Conservation (phyloP, 2,329 filamentous ascomycete species). For the Pezicula radicicola region DNA sequence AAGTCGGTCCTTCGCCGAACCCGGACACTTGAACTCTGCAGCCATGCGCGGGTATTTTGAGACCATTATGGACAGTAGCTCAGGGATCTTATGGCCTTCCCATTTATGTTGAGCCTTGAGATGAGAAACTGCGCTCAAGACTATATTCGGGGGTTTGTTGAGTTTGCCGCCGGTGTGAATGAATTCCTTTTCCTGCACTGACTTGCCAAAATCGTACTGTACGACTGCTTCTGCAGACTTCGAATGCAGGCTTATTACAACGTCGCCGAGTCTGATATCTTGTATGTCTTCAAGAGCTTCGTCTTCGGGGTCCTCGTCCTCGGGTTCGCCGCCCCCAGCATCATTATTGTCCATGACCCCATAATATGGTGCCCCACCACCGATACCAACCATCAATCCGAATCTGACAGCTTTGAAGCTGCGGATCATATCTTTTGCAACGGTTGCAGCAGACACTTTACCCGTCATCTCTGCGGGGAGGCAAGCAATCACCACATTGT, state of each 20-base stretch:
- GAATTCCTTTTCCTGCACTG: constrained; percentile 3
- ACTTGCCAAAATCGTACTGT: constrained; percentile 24
- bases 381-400: constrained; percentile 14
- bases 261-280: constrained; percentile 10
- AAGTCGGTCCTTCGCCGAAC: constrained; percentile 8
- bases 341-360: not conserved
- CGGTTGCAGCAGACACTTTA: constrained; percentile 11
- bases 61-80: no score
- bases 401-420: constrained; percentile 12
- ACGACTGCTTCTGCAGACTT: constrained; percentile 14
- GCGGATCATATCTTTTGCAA: constrained; percentile 10
- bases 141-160: no score
- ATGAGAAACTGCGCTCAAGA: no score
- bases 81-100: no score
- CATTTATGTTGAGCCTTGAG: no score
- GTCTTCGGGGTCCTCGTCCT: not conserved
- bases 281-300: not conserved
- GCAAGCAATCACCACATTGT: constrained; percentile 17
- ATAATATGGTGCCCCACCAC: constrained; percentile 9
- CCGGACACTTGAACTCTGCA: constrained; percentile 2
- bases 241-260: constrained; percentile 12
- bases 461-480: constrained; percentile 12
- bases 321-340: not conserved
- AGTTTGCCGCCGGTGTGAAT: not conserved
- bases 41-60: no score